Conservation (phyloP, 2,329 filamentous ascomycete species). For the Fusarium incarnatum region DNA sequence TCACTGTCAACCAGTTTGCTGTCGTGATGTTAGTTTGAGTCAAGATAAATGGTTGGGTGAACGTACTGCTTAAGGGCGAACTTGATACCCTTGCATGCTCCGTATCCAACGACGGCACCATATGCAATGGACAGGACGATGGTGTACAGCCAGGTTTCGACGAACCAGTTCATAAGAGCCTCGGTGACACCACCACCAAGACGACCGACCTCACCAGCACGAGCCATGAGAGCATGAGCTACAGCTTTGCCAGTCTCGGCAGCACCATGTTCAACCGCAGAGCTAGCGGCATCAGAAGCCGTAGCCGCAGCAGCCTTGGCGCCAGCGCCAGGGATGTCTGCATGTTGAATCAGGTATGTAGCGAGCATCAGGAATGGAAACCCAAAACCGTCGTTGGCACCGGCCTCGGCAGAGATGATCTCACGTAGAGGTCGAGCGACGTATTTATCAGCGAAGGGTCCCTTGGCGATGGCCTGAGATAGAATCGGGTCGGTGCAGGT, state of each 20-base stretch:
- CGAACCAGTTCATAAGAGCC: conserved; percentile 67
- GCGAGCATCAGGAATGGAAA: conserved; percentile 67
- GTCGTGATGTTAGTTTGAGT: background rate
- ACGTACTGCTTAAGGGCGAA: conserved; percentile 47
- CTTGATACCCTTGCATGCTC: conserved; percentile 48
- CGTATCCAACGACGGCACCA: conserved; percentile 62
- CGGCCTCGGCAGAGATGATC: conserved; percentile 72
- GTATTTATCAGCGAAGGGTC: conserved; percentile 66
- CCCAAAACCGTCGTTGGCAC: conserved; percentile 71
- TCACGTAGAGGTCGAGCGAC: conserved; percentile 68
- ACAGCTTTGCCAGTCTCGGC: background rate
- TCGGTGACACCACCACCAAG: conserved; percentile 63
- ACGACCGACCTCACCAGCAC: conserved; percentile 54
- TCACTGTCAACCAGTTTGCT: conserved; percentile 68
- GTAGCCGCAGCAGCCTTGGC: background rate
- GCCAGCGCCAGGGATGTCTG: conserved; percentile 44
- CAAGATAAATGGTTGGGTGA: too few relatives aligned
- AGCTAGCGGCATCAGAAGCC: too few relatives aligned
- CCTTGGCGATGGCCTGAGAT: conserved; percentile 42
- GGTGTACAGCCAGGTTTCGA: conserved; percentile 70
- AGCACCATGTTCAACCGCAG: background rate
- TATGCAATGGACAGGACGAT: conserved; percentile 65
- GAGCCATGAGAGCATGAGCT: background rate
- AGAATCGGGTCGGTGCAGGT: conserved; percentile 61
- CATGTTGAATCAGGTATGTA: conserved; percentile 15